Percentiles rank a stretch among this genome's conserved stretches.
Conservation (phyloP, 2,329 filamentous ascomycete genomes). For the Aspergillus novoparasiticus region DNA sequence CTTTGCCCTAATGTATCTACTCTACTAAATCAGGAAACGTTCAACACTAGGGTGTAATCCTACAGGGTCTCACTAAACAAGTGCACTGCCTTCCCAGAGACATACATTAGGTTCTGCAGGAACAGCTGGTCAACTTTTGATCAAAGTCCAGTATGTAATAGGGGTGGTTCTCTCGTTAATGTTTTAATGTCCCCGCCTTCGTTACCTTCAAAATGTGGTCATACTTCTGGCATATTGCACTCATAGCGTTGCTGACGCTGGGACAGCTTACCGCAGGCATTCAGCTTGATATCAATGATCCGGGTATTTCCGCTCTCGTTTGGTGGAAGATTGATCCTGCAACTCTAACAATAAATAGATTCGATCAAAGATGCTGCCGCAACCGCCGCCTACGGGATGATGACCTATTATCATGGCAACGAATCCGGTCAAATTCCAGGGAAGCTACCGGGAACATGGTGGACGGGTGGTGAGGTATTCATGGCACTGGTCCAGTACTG, state of each 20-base stretch:
- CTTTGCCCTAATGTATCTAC: too few relatives aligned
- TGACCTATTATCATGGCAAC: slow-evolving; percentile 57
- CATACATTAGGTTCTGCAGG: background rate
- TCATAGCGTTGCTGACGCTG: background rate
- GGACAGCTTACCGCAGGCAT: background rate
- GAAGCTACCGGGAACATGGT: slow-evolving; percentile 72
- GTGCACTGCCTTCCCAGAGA: background rate
- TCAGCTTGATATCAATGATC: background rate
- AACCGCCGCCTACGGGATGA: slow-evolving; percentile 51
- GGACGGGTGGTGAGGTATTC: slow-evolving; percentile 65
- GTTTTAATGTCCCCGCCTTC: background rate
- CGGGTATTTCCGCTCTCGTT: background rate
- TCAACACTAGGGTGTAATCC: background rate
- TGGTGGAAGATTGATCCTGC: background rate
- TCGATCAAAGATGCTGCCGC: slow-evolving; percentile 49
- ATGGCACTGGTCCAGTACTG: slow-evolving; percentile 46
- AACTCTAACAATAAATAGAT: slow-evolving; percentile 23
- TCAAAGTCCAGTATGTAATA: background rate
- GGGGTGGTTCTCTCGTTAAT: background rate
- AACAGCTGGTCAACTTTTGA: background rate
- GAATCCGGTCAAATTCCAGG: slow-evolving; percentile 54
- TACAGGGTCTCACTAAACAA: background rate
- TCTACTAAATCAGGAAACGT: background rate
- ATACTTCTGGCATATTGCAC: background rate
- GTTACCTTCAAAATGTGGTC: background rate